Evolutionary conservation across 345 rosid species (phyloP).

Genomic region (Citrus australasica): DNA sequence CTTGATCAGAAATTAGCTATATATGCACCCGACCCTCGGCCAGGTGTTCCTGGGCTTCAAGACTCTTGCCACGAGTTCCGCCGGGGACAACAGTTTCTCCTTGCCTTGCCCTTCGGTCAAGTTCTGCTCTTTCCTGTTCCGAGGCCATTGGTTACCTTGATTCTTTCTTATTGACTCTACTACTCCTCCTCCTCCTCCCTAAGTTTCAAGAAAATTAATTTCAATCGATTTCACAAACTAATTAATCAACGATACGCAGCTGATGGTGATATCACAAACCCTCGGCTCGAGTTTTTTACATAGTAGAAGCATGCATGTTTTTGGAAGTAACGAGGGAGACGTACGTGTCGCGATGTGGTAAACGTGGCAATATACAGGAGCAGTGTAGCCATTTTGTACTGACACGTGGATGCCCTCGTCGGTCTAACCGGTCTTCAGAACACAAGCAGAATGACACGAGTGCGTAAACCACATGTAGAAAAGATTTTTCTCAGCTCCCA

Average conservation of each 20-base stretch:
- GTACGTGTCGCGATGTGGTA: neutral
- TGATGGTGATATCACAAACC: neutral
- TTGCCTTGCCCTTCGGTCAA: slow-evolving; percentile 41
- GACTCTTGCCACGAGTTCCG: slow-evolving; percentile 63
- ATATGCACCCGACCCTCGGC: slow-evolving; percentile 32
- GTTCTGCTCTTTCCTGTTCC: slow-evolving; percentile 37
- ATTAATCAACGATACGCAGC: neutral
- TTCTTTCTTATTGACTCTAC: neutral
- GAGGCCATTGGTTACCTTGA: slow-evolving; percentile 22
- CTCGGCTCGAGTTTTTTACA: neutral
- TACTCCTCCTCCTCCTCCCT: neutral
- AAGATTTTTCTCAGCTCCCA: no score
- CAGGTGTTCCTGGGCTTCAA: slow-evolving; percentile 59
- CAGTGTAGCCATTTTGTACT: neutral
- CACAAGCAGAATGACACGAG: slow-evolving; percentile 3
- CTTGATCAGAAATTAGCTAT: no score
- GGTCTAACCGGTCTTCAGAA: neutral
- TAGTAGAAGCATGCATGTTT: neutral
- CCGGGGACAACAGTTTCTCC: slow-evolving; percentile 62
- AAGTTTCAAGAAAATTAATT: neutral
- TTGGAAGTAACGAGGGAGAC: neutral
- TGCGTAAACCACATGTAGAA: no score
- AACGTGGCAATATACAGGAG: slow-evolving; percentile 3
- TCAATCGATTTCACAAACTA: neutral
- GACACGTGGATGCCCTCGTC: slow-evolving; percentile 30